Conservation (phyloP, 169 alveolate species). For the Prorocentrum cordatum region DNA sequence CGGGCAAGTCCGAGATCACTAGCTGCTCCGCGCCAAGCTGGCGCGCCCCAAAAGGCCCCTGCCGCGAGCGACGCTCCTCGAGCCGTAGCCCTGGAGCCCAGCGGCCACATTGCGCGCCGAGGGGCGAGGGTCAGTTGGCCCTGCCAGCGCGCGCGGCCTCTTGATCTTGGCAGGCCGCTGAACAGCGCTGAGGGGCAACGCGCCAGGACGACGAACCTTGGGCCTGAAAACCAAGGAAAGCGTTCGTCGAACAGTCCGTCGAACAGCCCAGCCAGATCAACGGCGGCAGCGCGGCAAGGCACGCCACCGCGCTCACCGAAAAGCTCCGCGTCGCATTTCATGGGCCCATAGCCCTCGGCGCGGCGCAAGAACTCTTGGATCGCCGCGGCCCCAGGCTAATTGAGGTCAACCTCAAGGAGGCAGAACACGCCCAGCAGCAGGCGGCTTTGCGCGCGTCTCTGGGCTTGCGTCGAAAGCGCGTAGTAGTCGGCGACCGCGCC, state of each 20-base stretch:
- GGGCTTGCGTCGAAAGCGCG: neutral
- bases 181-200: neutral
- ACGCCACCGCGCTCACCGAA: conserved; percentile 21
- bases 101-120: neutral
- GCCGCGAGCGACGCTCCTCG: neutral
- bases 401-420: neutral
- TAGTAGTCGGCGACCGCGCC: no score
- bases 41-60: neutral
- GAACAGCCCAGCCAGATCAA: neutral
- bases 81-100: neutral
- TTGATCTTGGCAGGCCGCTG: neutral
- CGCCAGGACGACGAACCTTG: neutral
- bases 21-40: conserved; percentile 8
- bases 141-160: neutral
- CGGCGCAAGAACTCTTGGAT: neutral
- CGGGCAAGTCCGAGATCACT: neutral
- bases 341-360: neutral
- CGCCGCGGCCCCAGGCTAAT: neutral
- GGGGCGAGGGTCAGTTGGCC: neutral
- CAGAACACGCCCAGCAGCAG: neutral
- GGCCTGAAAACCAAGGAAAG: neutral
- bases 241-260: no score
- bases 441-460: neutral
- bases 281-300: conserved; percentile 1
- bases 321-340: neutral